Conservation (phyloP, 306 rosid genomes). For the Fragaria vesca region DNA sequence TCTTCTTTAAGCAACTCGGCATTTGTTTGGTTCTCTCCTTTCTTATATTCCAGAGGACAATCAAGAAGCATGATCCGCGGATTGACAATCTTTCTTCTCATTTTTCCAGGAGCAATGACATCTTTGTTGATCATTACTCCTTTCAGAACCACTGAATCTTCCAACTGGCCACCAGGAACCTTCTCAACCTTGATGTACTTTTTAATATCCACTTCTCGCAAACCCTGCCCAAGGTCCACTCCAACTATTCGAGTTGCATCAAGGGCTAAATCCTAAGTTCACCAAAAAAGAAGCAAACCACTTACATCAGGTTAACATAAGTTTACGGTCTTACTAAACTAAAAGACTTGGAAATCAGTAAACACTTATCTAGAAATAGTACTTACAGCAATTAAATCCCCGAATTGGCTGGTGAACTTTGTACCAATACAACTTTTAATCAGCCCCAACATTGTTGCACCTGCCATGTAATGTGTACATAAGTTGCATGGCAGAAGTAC, state of each 20-base stretch:
- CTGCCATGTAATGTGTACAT: slow-evolving; percentile 44
- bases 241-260: slow-evolving; percentile 89
- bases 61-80: slow-evolving; percentile 93
- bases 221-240: slow-evolving; percentile 86
- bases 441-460: slow-evolving; percentile 78
- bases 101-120: slow-evolving; percentile 90
- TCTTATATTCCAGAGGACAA: slow-evolving; percentile 85
- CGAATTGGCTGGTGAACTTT: slow-evolving; percentile 92
- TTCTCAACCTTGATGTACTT: slow-evolving; percentile 95
- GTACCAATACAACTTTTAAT: slow-evolving; percentile 97
- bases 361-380: slow-evolving; percentile 19
- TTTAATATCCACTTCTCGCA: slow-evolving; percentile 89
- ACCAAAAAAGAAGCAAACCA: slow-evolving; percentile 23
- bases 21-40: slow-evolving; percentile 96
- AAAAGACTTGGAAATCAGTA: not conserved
- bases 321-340: not conserved
- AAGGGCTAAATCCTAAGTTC: slow-evolving; percentile 75
- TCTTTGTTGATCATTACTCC: slow-evolving; percentile 97
- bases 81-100: slow-evolving; percentile 89
- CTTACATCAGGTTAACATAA: not conserved
- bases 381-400: slow-evolving; percentile 97
- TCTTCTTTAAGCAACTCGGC: slow-evolving; percentile 89
- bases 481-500: not conserved
- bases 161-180: slow-evolving; percentile 90
- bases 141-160: slow-evolving; percentile 75